Conservation (phyloP, 2,329 filamentous ascomycete genomes). For the Fusarium phyllophilum region DNA sequence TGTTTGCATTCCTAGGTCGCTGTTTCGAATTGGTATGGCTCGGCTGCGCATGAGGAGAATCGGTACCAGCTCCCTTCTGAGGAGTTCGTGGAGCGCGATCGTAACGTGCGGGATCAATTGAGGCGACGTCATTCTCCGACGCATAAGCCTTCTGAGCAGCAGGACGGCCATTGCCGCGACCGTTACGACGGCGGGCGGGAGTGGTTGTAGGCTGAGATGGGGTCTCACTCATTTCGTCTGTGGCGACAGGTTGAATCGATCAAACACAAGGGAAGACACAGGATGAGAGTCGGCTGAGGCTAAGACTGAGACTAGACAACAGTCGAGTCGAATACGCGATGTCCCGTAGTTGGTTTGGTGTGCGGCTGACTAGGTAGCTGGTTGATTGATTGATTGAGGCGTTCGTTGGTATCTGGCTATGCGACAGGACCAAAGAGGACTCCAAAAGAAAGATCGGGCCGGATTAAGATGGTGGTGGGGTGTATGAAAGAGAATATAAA, state of each 20-base stretch:
- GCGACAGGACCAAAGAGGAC: slow-evolving; percentile 18
- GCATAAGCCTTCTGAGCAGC: slow-evolving; percentile 65
- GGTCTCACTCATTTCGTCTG: slow-evolving; percentile 48
- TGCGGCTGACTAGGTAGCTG: neutral
- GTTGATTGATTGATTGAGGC: slow-evolving; percentile 6
- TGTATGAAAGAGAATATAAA: slow-evolving; percentile 31
- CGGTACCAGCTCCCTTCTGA: slow-evolving; percentile 52
- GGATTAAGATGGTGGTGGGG: slow-evolving; percentile 34
- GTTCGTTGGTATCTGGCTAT: slow-evolving; percentile 9
- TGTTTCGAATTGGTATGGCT: slow-evolving; percentile 45
- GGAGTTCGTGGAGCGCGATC: slow-evolving; percentile 58
- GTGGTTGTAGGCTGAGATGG: slow-evolving; percentile 49
- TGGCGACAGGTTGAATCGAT: slow-evolving; percentile 2
- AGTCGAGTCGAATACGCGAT: neutral
- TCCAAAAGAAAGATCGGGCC: neutral
- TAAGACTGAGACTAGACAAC: neutral
- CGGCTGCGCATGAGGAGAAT: slow-evolving; percentile 48
- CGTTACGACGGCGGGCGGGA: slow-evolving; percentile 52
- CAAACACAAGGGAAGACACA: neutral
- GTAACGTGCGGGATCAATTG: slow-evolving; percentile 48
- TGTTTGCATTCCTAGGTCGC: slow-evolving; percentile 41
- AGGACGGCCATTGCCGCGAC: slow-evolving; percentile 53
- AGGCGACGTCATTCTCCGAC: slow-evolving; percentile 64
- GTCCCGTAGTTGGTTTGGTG: neutral
- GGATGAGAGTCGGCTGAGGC: slow-evolving; percentile 6